These are phyloP conservation scores for Smittium culicis DNA, from an alignment of 371 early-diverging fungal species.

Conservation along the genomic window DNA sequence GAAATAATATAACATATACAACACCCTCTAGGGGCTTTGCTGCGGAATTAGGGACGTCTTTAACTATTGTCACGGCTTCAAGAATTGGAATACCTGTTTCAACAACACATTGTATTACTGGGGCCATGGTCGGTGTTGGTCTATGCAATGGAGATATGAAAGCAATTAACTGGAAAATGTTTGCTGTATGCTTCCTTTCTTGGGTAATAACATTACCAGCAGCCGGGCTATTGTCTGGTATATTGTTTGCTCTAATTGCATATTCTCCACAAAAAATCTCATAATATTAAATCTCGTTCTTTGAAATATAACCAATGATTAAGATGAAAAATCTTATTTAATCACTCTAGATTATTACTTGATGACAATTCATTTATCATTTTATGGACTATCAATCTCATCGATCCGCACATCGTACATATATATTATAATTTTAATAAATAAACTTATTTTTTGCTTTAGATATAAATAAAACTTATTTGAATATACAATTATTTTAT, in stretches of 20 bases:
- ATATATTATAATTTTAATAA: too few species aligned
- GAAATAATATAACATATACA: conserved; percentile 72
- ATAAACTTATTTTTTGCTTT: too few species aligned
- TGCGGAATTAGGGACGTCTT: conserved; percentile 65
- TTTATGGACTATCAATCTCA: too few species aligned
- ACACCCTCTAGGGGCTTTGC: conserved; percentile 77
- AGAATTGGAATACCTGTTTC: conserved; percentile 69
- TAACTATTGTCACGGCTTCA: conserved; percentile 75
- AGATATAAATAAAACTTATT: too few species aligned
- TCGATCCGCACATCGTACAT: too few species aligned
- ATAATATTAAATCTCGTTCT: too few species aligned
- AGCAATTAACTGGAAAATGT: conserved; percentile 69
- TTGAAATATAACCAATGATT: too few species aligned
- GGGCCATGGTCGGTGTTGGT: conserved; percentile 71
- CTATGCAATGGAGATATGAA: conserved; percentile 53
- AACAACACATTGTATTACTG: conserved; percentile 79
- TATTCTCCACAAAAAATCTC: too few species aligned
- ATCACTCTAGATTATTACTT: too few species aligned
- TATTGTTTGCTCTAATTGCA: conserved; percentile 45
- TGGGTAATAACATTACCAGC: conserved; percentile 72
- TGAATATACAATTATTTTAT: too few species aligned
- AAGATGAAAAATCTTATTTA: too few species aligned
- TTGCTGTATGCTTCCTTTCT: conserved; percentile 50
- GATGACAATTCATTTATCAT: too few species aligned
- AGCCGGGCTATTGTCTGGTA: conserved; percentile 53